A percentile compares a stretch with the other conserved stretches of the same genome.
These are phyloP conservation scores for Neoboletus subvelutipes DNA, from an alignment of 768 basidiomycete genomes.

Conservation along the genomic window DNA sequence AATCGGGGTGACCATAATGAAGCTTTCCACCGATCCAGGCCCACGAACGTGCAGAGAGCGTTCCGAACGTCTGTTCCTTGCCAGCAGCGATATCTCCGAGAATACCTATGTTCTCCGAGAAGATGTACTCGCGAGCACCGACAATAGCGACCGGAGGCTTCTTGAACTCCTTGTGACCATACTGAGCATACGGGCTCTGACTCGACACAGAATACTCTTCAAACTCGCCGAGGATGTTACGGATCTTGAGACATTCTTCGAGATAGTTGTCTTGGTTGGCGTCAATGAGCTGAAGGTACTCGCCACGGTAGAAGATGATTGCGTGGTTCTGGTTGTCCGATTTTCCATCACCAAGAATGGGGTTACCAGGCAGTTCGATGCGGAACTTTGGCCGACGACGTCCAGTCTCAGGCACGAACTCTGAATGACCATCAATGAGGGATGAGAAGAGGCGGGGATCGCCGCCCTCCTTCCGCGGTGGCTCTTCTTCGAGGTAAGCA, in stretches of 20 bases:
- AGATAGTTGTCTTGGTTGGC: conserved; percentile 99
- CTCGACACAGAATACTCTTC: conserved; percentile 86
- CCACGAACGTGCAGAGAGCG: conserved; percentile 91
- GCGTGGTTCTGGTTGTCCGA: conserved; percentile 99
- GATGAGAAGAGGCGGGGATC: conserved; percentile 95
- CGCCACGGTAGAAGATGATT: conserved; percentile 98
- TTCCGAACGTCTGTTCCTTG: conserved; percentile 99
- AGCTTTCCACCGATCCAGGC: conserved; percentile 98
- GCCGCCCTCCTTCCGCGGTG: conserved; percentile 89
- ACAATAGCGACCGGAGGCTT: conserved; percentile 93
- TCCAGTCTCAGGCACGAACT: conserved; percentile 87
- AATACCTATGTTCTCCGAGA: conserved; percentile 99
- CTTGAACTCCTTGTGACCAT: conserved; percentile 86
- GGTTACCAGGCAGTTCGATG: conserved; percentile 97
- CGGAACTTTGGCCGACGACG: conserved; percentile 95
- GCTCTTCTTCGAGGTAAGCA: conserved; percentile 97
- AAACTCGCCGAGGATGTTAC: conserved; percentile 97
- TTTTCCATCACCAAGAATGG: conserved; percentile 98
- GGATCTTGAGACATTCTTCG: conserved; percentile 98
- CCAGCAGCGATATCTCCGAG: conserved; percentile 97
- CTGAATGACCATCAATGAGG: conserved; percentile 96
- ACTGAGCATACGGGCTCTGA: conserved; percentile 91
- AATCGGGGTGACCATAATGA: conserved; percentile 99
- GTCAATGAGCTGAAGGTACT: conserved; percentile 98
- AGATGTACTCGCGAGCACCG: conserved; percentile 99